Evolutionary conservation across 2,329 filamentous ascomycete genomes (phyloP), one percentile per base, ranked within the genome.

Genomic region (Aspergillus novoparasiticus): DNA sequence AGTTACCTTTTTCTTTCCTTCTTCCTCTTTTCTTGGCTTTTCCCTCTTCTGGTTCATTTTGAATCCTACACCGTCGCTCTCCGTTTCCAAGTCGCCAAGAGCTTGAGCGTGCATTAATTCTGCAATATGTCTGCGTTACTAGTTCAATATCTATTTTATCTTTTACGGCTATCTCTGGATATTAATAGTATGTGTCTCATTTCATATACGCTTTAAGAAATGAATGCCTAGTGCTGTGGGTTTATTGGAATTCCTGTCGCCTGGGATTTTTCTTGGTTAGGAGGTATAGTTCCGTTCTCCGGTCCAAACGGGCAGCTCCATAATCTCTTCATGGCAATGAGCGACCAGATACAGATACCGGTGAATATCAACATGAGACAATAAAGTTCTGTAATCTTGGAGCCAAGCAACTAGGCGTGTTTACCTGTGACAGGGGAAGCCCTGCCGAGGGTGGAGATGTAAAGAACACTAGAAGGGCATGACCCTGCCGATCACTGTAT

Each of bases 361-460:
- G 51, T 54, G 51, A 54, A 53, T 21, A 54, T 21, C 21, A 54
- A 54, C 30, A 34, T 54, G 51, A 54, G 32, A 54, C 51, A 41
- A 36, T 54, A 53, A n/a, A 36, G 30, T 23, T 36, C 36, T 50
- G 30, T 54, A 54, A 23, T 54, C 19, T 36, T 34, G 32, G 16
- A 36, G 51, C 51, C 30, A 54, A 54, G 51, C 30, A 54, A 36
- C n/a, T n/a, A 36, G 23, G 26, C 14, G 26, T 23, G 30, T 54
- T 36, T 54, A 54, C 51, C 51, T 54, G 51, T 32, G 51, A 54
- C 51, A 54, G 51, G 51, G 30, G 51, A 34, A 21, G 19, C 28
- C 51, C n/a, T 34, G 30, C 19, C 21, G 51, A 54, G 21, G 10
- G 51, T 54, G 51, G 51, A 54, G 51, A 36, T 36, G 32, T 19